Evolutionary conservation across 371 early-diverging fungal species (phyloP), one percentile per base, ranked within the genome.

Genomic region (Choanephora cucurbitarum): DNA sequence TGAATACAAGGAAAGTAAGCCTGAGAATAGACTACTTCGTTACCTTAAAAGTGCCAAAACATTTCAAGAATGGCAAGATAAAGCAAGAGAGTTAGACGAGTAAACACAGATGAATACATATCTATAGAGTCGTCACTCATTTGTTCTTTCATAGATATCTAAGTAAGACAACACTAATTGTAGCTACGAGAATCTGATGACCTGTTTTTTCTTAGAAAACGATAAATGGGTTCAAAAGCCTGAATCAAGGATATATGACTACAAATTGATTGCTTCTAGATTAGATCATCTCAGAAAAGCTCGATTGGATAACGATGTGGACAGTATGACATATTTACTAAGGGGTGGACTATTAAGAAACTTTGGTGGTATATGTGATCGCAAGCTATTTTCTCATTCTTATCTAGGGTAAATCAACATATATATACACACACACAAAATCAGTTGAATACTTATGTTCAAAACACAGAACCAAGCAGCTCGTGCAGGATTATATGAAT

Each of bases 321-420:
- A 75, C 14, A 76, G 66, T 22, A 81, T 89, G 80, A 80, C 84
- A 44, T 86, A 85, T 59, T 49, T 80, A 4, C 59, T 90, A 39
- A 77, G 89, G 33, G 74, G 85, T 23, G 83, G 85, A 11, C 57
- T 90, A 9, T 55, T 88, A 17, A 68, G 92, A 18, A 90, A 90
- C 55, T 73, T 90, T 52, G 90, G 88, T 40, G 90, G 89, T 14
- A 77, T 91, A 22, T 83, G 82, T 50, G 89, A 89, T 45, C 74
- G 81, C 33, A 72, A 74, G 32, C 60, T 89, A 22, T 88, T 83
- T 52, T 59, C 75, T 7, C 78, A 81, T 51, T 81, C 81, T 11
- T 82, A 79, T 49, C 41, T 83, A 15, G 88, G 87, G 71, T 78
- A 76, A 60, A 42, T 23, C 28, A 19, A n/a, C n/a, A n/a, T n/a